A percentile compares a stretch with the other conserved stretches of the same genome.
Evolutionary conservation across 495 filamentous ascomycete species (phyloP).

Genomic region (Aspergillus biplanus): DNA sequence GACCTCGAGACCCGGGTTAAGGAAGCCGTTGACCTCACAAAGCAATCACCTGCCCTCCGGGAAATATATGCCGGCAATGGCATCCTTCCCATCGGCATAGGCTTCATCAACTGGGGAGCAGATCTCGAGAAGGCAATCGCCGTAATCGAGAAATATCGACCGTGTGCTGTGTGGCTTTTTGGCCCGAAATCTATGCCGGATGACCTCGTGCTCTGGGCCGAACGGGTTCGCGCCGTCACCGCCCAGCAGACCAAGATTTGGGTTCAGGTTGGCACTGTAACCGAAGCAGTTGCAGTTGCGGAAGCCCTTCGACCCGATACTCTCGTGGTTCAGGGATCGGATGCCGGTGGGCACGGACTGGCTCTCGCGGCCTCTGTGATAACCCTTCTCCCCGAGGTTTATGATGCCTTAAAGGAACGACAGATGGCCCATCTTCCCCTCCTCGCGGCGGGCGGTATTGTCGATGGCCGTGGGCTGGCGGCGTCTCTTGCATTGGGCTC

Average conservation of each 20-base stretch:
- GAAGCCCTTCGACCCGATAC: constrained; percentile 56
- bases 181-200: constrained; percentile 35
- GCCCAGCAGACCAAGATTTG: constrained; percentile 58
- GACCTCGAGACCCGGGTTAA: constrained; percentile 32
- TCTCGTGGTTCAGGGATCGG: constrained; percentile 69
- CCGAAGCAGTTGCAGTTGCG: constrained; percentile 53
- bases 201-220: constrained; percentile 25
- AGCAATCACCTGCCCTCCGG: constrained; percentile 9
- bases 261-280: constrained; percentile 70
- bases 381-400: constrained; percentile 57
- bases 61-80: neutral
- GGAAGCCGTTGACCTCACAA: constrained; percentile 25
- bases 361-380: constrained; percentile 57
- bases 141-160: constrained; percentile 47
- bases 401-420: constrained; percentile 50
- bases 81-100: constrained; percentile 61
- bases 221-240: constrained; percentile 27
- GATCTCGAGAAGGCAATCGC: constrained; percentile 38
- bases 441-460: constrained; percentile 71
- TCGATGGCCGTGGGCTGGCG: constrained; percentile 62
- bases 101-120: constrained; percentile 55
- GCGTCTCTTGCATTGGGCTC: constrained; percentile 68
- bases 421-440: constrained; percentile 45
- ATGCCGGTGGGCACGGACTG: constrained; percentile 78
- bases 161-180: constrained; percentile 71